Conservation (phyloP, 1,284 basidiomycete species). For the Cutaneotrichosporon sp. region DNA sequence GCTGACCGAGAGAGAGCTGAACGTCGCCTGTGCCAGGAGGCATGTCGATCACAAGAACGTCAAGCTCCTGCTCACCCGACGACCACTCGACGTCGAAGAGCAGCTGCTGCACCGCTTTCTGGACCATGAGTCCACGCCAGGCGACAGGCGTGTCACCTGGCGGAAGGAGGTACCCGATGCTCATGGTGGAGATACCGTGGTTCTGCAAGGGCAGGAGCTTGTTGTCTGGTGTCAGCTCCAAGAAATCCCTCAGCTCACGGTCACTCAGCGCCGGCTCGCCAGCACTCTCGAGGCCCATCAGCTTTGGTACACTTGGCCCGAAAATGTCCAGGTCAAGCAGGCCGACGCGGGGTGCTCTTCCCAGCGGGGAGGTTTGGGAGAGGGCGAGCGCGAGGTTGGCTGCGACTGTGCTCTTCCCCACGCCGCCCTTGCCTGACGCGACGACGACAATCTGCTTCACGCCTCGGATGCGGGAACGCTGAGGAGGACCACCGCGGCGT, state of each 20-base stretch:
- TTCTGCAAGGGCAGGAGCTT: conserved; percentile 81
- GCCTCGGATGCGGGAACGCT: conserved; percentile 56
- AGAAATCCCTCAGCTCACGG: conserved; percentile 56
- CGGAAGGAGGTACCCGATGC: conserved; percentile 72
- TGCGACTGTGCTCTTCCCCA: conserved; percentile 93
- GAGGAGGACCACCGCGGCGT: conserved; percentile 53
- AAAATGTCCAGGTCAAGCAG: conserved; percentile 94
- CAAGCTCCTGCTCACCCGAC: conserved; percentile 57
- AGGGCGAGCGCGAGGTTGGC: conserved; percentile 70
- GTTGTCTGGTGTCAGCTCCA: conserved; percentile 58
- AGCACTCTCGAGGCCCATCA: conserved; percentile 82
- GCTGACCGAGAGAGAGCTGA: conserved; percentile 85
- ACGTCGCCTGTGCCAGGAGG: conserved; percentile 98
- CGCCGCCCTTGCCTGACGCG: conserved; percentile 93
- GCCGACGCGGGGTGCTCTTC: conserved; percentile 63
- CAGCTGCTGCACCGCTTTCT: conserved; percentile 93
- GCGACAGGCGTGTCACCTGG: conserved; percentile 72
- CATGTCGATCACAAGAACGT: conserved; percentile 91
- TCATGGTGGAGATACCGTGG: conserved; percentile 92
- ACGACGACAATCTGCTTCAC: conserved; percentile 72
- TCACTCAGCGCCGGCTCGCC: conserved; percentile 77
- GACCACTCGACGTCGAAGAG: conserved; percentile 96
- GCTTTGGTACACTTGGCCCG: conserved; percentile 90
- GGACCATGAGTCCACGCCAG: conserved; percentile 98
- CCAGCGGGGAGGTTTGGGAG: conserved; percentile 52